Evolutionary conservation across 139 green algal genomes (phyloP), one percentile per base, ranked within the genome.

Genomic region (Picochlorum sp.): DNA sequence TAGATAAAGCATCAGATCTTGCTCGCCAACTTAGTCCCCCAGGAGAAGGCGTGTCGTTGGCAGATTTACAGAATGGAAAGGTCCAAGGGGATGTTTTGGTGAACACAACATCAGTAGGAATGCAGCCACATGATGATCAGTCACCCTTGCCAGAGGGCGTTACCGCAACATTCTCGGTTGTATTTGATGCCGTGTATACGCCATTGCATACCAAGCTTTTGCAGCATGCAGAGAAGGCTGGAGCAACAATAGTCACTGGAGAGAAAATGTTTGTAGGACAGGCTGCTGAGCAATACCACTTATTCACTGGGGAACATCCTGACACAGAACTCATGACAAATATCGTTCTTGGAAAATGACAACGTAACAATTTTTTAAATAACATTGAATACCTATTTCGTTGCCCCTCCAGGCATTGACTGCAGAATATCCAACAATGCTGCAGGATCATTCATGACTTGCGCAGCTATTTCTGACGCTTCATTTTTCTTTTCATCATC

Each of bases 151-250:
- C 83, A 0, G 64, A 66, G 9, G 51, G 60, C 1, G 84, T 73
- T 2, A 41, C 95, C n/a, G 31, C n/a, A 3, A 20, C 34, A 31
- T 88, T 77, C 45, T 21, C 75, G 45, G 67, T 97, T 2, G 94
- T 96, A 11, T 99, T 99, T 80, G 93, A 99, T 58, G 94, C 94
- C 0, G 84, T 99, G 9, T 99, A 99, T 84, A 97, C 86, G 2
- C 93, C 93, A 16, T 73, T 95, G 60, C 66, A 92, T 26, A 98
- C 92, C 2, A 80, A 65, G 49, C 75, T 96, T 66, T 76, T 96
- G 37, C 64, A 59, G 41, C 78, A 92, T 20, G 86, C 82, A 11
- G 30, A 57, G 6, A 70, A 34, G 3, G 66, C 31, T 7, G 86
- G 86, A 6, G 81, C 66, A 24, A 58, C 14, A 3, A 57, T 77